These are phyloP conservation scores for Acorus calamus DNA, from an alignment of 106 monocot species.

Conservation along the genomic window DNA sequence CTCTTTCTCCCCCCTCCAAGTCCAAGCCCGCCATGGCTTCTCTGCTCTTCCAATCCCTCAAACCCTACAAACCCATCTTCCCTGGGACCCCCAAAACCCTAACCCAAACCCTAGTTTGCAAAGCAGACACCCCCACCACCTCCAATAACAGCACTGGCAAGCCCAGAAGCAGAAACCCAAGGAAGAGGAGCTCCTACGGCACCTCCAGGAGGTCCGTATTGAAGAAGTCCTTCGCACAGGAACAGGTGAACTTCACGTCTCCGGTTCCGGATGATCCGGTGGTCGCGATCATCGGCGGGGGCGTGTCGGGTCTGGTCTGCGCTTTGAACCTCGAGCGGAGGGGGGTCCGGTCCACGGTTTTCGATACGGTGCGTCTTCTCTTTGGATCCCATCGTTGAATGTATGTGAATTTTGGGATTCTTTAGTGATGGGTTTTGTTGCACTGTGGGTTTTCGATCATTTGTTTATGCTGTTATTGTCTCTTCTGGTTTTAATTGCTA, in stretches of 20 bases:
- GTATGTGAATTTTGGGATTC: too few relatives aligned
- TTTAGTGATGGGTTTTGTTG: neutral
- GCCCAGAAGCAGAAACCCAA: neutral
- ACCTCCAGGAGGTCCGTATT: constrained; percentile 59
- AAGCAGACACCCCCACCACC: neutral
- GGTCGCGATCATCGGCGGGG: constrained; percentile 89
- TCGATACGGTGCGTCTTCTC: constrained; percentile 50
- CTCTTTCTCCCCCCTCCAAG: too few relatives aligned
- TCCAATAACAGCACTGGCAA: neutral
- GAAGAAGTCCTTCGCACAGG: constrained; percentile 88
- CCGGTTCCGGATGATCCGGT: constrained; percentile 40
- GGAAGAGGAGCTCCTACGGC: constrained; percentile 32
- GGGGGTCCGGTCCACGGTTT: constrained; percentile 73
- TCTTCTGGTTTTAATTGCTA: too few relatives aligned
- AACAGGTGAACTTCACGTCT: constrained; percentile 75
- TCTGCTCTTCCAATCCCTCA: constrained; percentile 6
- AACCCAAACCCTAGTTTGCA: neutral
- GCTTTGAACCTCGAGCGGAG: constrained; percentile 51
- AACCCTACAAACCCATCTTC: neutral
- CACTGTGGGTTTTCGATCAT: neutral
- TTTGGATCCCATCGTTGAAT: neutral
- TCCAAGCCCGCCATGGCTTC: neutral
- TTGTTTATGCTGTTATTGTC: too few relatives aligned
- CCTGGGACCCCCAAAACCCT: constrained; percentile 1
- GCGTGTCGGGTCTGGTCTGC: constrained; percentile 73